A percentile compares a stretch with the other conserved stretches of the same genome.
These are phyloP conservation scores for Hemisphaericaspora xylanilytica DNA, from an alignment of 1,139 yeast species.

Conservation along the genomic window DNA sequence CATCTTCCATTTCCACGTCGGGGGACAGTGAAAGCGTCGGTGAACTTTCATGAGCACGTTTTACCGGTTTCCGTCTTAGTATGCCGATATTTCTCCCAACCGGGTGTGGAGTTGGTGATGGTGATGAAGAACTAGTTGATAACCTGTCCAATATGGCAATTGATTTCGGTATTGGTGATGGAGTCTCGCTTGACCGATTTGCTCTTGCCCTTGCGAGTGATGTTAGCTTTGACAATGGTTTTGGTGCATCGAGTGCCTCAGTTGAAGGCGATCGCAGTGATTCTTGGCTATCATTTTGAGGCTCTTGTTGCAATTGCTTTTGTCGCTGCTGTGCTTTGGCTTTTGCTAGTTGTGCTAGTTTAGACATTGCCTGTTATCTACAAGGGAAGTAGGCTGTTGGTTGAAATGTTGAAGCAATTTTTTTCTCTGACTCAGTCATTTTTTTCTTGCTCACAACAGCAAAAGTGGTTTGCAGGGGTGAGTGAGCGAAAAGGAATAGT, in stretches of 20 bases:
- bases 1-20: slow-evolving; percentile 2
- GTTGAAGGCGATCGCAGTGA: slow-evolving; percentile 6
- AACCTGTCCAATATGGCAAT: slow-evolving; percentile 23
- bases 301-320: slow-evolving; percentile 9
- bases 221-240: slow-evolving; percentile 44
- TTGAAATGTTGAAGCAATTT: neutral
- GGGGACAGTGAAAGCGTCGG: neutral
- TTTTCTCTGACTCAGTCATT: neutral
- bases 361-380: slow-evolving; percentile 17
- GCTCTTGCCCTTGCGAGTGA: slow-evolving; percentile 48
- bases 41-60: neutral
- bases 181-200: slow-evolving; percentile 11
- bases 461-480: neutral
- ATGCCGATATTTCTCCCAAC: neutral
- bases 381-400: no score
- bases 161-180: slow-evolving; percentile 13
- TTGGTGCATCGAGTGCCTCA: slow-evolving; percentile 1
- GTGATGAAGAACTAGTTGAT: slow-evolving; percentile 3
- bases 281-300: slow-evolving; percentile 1
- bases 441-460: no score
- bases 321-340: slow-evolving; percentile 15
- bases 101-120: neutral
- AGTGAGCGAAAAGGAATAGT: neutral
- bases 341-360: slow-evolving; percentile 22
- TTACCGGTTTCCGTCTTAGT: slow-evolving; percentile 1